phyloP scores from a whole-genome alignment of 805 yeast genomes.

The Pichia gijzeniarum region DNA sequence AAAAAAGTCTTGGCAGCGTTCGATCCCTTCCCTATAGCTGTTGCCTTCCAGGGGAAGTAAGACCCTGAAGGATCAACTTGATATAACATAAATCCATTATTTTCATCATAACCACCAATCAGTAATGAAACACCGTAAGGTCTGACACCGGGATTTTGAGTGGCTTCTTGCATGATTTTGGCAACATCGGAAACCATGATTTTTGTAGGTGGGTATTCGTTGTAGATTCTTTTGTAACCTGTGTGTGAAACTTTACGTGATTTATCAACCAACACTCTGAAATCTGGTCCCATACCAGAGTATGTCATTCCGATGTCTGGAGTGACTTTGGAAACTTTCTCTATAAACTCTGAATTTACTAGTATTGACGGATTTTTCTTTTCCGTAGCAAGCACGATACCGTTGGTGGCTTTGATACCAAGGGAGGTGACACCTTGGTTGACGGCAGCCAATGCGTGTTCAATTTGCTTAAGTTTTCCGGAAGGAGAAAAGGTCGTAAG shows the following conservation, averaged over 20 bases:
- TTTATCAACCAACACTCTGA: slow-evolving; percentile 87
- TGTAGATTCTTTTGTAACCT: slow-evolving; percentile 84
- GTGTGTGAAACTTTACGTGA: slow-evolving; percentile 93
- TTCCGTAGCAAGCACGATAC: slow-evolving; percentile 95
- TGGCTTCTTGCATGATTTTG: slow-evolving; percentile 89
- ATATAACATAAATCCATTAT: slow-evolving; percentile 65
- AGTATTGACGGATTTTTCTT: slow-evolving; percentile 79
- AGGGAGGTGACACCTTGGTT: slow-evolving; percentile 96
- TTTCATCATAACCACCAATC: slow-evolving; percentile 89
- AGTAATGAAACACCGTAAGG: slow-evolving; percentile 96
- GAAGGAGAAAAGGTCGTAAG: slow-evolving; percentile 97
- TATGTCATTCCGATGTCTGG: slow-evolving; percentile 97
- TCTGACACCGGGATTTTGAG: slow-evolving; percentile 97
- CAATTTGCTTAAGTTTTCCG: slow-evolving; percentile 96
- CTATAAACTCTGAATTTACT: slow-evolving; percentile 64
- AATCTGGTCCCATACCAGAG: slow-evolving; percentile 99
- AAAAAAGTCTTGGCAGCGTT: slow-evolving; percentile 94
- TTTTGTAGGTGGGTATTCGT: slow-evolving; percentile 95
- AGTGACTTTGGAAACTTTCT: slow-evolving; percentile 77
- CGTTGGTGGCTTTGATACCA: slow-evolving; percentile 91
- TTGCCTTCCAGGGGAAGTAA: slow-evolving; percentile 98
- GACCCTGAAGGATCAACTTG: slow-evolving; percentile 99
- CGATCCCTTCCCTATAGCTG: slow-evolving; percentile 96
- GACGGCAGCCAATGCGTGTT: slow-evolving; percentile 94
- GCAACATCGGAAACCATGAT: slow-evolving; percentile 93